phyloP scores from a whole-genome alignment of 2,329 filamentous ascomycete species.

The Cladophialophora yegresii region DNA sequence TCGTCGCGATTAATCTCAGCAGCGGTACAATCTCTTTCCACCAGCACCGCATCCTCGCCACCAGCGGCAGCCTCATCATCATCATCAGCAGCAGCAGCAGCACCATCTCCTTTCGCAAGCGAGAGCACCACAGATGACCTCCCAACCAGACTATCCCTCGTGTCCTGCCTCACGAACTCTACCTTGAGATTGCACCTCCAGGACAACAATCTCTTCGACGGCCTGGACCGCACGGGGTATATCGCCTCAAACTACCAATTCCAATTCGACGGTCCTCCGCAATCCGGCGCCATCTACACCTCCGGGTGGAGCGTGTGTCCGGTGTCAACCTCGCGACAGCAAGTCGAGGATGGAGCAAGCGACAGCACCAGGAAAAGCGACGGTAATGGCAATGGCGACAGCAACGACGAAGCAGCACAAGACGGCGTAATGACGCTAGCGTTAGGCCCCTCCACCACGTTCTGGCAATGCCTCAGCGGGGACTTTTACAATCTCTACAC shows the following conservation, averaged over 20 bases:
- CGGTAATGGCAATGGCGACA: conserved; percentile 61
- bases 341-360: not conserved
- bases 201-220: conserved; percentile 66
- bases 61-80: not conserved
- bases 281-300: conserved; percentile 71
- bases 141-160: conserved; percentile 8
- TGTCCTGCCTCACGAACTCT: conserved; percentile 28
- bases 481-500: conserved; percentile 83
- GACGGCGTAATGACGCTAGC: conserved; percentile 61
- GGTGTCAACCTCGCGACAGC: conserved; percentile 49
- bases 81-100: not conserved
- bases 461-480: conserved; percentile 74
- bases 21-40: no score
- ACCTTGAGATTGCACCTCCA: conserved; percentile 57
- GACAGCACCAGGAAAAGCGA: conserved; percentile 43
- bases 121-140: not conserved
- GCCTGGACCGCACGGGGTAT: conserved; percentile 69
- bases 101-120: not conserved
- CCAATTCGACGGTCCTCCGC: conserved; percentile 71
- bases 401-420: conserved; percentile 61
- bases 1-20: no score
- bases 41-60: no score
- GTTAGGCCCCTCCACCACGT: conserved; percentile 66
- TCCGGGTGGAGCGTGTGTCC: conserved; percentile 73
- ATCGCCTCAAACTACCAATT: conserved; percentile 80